Conservation (phyloP, 768 basidiomycete genomes). For the Phanerodontia chrysosporium region DNA sequence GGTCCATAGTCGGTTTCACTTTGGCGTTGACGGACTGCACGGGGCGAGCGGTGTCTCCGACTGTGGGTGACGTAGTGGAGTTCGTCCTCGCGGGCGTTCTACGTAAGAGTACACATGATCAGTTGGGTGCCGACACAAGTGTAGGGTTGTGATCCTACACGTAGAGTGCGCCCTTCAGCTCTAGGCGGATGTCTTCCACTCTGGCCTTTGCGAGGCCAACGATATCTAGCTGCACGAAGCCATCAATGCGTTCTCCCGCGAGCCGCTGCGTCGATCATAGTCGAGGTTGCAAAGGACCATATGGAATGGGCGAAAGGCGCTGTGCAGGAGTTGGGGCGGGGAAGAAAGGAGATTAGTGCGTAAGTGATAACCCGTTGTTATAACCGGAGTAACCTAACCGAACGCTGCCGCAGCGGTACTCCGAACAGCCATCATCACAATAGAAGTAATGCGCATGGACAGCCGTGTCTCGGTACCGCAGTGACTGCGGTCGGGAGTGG, state of each 20-base stretch:
- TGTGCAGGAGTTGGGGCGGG: not conserved
- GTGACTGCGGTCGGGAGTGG: not conserved
- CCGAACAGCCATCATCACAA: not conserved
- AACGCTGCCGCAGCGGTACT: too few relatives aligned
- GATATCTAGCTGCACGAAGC: constrained; percentile 35
- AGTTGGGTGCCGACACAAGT: not conserved
- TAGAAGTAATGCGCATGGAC: not conserved
- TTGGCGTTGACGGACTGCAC: not conserved
- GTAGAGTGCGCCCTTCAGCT: constrained; percentile 27
- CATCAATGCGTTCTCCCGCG: not conserved
- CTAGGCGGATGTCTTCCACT: constrained; percentile 59
- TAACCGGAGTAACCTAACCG: not conserved
- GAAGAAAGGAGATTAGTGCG: not conserved
- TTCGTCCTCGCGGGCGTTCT: not conserved
- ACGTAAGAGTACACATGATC: not conserved
- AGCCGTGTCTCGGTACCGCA: not conserved
- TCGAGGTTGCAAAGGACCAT: not conserved
- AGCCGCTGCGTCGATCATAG: not conserved
- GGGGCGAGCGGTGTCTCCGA: not conserved
- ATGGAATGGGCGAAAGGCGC: not conserved
- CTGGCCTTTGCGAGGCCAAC: constrained; percentile 72
- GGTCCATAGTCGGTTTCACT: not conserved
- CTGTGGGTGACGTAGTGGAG: not conserved
- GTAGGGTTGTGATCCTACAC: not conserved
- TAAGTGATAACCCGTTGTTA: not conserved